Conservation (phyloP, 2,329 filamentous ascomycete species). For the Coniochaeta prunicola region DNA sequence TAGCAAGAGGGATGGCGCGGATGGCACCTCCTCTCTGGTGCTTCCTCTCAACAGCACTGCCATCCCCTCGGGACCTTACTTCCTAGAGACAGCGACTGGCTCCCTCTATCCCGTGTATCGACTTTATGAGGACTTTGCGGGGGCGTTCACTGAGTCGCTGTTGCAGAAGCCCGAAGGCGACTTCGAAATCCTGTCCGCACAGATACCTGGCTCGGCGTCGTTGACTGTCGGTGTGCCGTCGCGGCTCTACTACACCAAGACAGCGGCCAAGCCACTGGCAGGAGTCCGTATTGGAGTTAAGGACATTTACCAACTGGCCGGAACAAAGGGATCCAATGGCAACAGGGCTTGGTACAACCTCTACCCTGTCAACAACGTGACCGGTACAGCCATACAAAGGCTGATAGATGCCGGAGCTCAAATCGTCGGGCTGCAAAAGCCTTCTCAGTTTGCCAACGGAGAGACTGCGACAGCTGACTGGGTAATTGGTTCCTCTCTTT, state of each 20-base stretch:
- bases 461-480: constrained; percentile 40
- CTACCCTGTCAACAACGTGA: constrained; percentile 39
- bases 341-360: constrained; percentile 52
- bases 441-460: constrained; percentile 37
- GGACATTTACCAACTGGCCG: constrained; percentile 45
- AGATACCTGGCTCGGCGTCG: constrained; percentile 18
- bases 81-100: constrained; percentile 23
- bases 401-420: constrained; percentile 53
- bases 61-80: constrained; percentile 28
- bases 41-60: constrained; percentile 11
- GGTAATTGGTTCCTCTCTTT: constrained; percentile 7
- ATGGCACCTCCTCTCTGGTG: constrained; percentile 8
- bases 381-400: constrained; percentile 44
- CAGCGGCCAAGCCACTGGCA: constrained; percentile 46
- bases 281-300: constrained; percentile 56
- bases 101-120: constrained; percentile 25
- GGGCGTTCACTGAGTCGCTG: constrained; percentile 22
- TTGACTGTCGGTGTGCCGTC: constrained; percentile 46
- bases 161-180: constrained; percentile 21
- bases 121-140: constrained; percentile 26
- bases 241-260: constrained; percentile 49
- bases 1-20: constrained; percentile 7
- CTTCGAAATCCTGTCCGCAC: constrained; percentile 26
- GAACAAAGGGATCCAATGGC: constrained; percentile 46
- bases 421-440: constrained; percentile 39